Evolutionary conservation across 805 yeast species (phyloP).

Genomic region (Candida easanensis): DNA sequence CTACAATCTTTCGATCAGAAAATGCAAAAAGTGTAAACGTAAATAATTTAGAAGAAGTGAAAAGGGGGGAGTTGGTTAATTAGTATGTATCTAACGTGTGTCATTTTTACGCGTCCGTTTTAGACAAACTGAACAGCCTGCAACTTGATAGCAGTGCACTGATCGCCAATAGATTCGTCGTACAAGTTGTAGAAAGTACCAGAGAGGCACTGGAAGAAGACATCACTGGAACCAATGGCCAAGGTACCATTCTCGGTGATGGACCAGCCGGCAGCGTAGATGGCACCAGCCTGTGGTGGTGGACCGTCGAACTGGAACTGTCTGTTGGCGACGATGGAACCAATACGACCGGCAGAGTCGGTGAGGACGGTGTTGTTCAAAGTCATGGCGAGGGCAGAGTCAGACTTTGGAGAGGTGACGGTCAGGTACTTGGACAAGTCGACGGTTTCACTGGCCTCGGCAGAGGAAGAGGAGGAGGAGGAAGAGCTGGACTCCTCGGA

Average conservation of each 20-base stretch:
- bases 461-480: slow-evolving; percentile 6
- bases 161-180: slow-evolving; percentile 57
- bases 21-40: too few species aligned
- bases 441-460: slow-evolving; percentile 10
- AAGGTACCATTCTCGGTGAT: slow-evolving; percentile 52
- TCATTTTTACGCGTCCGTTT: too few species aligned
- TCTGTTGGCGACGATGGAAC: slow-evolving; percentile 78
- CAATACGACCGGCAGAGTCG: slow-evolving; percentile 65
- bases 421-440: slow-evolving; percentile 7
- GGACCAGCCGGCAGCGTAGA: slow-evolving; percentile 69
- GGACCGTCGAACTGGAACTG: slow-evolving; percentile 88
- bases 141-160: slow-evolving; percentile 61
- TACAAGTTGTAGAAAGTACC: slow-evolving; percentile 80
- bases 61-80: too few species aligned
- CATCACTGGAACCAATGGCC: slow-evolving; percentile 58
- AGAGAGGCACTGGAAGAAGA: slow-evolving; percentile 71
- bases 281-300: slow-evolving; percentile 78
- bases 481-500: too few species aligned
- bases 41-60: background rate
- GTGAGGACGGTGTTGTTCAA: slow-evolving; percentile 49
- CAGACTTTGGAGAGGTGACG: slow-evolving; percentile 41
- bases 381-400: slow-evolving; percentile 52
- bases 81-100: too few species aligned
- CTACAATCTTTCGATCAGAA: too few species aligned
- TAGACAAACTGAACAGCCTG: slow-evolving; percentile 51